A percentile compares a stretch with the other conserved stretches of the same genome.
These are phyloP conservation scores for Patellaria atrata DNA, from an alignment of 495 filamentous ascomycete species.

Conservation along the genomic window DNA sequence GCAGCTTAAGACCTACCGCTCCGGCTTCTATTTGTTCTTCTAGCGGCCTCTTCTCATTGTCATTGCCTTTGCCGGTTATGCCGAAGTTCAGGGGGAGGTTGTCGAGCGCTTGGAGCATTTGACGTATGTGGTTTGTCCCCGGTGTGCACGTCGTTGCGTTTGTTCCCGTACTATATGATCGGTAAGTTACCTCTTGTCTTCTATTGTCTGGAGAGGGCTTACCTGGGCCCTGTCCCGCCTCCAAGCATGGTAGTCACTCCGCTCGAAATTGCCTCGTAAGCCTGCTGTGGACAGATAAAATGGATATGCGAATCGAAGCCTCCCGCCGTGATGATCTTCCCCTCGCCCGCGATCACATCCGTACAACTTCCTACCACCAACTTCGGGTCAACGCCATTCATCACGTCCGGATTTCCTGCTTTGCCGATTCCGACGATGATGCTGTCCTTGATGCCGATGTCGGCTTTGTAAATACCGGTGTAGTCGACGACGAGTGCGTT, in stretches of 20 bases:
- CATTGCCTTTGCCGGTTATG: conserved; percentile 95
- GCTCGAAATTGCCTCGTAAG: conserved; percentile 67
- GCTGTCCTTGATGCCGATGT: conserved; percentile 87
- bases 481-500: conserved; percentile 90
- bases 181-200: conserved; percentile 7
- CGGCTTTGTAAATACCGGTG: conserved; percentile 90
- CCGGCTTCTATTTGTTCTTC: conserved; percentile 73
- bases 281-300: conserved; percentile 94
- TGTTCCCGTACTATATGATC: conserved; percentile 58
- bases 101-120: conserved; percentile 90
- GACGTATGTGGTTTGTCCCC: conserved; percentile 63
- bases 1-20: conserved; percentile 82
- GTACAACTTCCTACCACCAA: conserved; percentile 84
- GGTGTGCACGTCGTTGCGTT: conserved; percentile 95
- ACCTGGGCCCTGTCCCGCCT: conserved; percentile 83
- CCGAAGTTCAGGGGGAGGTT: conserved; percentile 79
- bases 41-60: conserved; percentile 55
- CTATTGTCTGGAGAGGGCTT: conserved; percentile 8
- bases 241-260: conserved; percentile 89
- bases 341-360: conserved; percentile 90
- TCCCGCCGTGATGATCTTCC: conserved; percentile 85
- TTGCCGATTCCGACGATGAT: conserved; percentile 87
- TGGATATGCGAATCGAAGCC: conserved; percentile 91
- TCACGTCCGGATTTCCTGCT: conserved; percentile 91
- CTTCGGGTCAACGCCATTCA: conserved; percentile 68